Conservation (phyloP, 1,139 yeast genomes). For the Geotrichum macrosporum region DNA sequence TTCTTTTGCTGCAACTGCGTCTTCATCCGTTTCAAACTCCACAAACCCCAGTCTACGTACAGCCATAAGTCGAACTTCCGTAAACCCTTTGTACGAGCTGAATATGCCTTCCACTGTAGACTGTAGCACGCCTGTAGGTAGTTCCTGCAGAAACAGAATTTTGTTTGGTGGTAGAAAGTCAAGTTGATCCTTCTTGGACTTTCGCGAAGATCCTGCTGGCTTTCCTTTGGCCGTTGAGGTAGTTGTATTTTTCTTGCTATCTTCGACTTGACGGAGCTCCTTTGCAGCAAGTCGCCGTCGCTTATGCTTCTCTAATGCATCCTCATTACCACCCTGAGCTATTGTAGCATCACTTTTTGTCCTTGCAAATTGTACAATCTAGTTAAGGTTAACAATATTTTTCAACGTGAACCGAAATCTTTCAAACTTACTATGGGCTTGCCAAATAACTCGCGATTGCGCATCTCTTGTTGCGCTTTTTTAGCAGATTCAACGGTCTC, state of each 20-base stretch:
- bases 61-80: constrained; percentile 61
- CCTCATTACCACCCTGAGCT: constrained; percentile 29
- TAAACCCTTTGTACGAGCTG: constrained; percentile 52
- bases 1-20: constrained; percentile 47
- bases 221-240: neutral
- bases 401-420: no score
- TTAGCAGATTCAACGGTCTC: constrained; percentile 46
- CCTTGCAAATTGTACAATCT: constrained; percentile 40
- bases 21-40: constrained; percentile 59
- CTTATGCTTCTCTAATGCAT: constrained; percentile 35
- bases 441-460: constrained; percentile 44
- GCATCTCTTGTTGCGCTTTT: constrained; percentile 28
- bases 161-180: constrained; percentile 60
- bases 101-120: constrained; percentile 47
- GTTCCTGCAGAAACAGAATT: constrained; percentile 61
- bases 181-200: constrained; percentile 26
- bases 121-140: constrained; percentile 49
- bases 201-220: constrained; percentile 18
- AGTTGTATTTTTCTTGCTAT: constrained; percentile 1
- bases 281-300: constrained; percentile 34
- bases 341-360: constrained; percentile 48
- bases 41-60: constrained; percentile 72
- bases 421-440: constrained; percentile 47
- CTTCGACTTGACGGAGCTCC: constrained; percentile 29
- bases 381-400: no score